A percentile compares a stretch with the other conserved stretches of the same genome.
Conservation (phyloP, 2,329 filamentous ascomycete species). For the Penicillium brasilianum region DNA sequence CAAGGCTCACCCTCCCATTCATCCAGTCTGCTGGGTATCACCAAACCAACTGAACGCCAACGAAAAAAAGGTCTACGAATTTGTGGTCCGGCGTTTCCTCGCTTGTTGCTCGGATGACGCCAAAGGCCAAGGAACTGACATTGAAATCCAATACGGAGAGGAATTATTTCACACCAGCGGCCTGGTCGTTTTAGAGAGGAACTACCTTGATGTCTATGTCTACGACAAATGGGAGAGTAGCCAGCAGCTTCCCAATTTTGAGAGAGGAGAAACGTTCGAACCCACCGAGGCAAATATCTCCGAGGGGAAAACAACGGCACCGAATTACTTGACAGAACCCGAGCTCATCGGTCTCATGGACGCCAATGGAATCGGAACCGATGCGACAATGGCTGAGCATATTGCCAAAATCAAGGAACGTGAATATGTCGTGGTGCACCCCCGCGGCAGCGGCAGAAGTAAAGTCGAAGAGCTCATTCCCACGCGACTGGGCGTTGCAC, state of each 20-base stretch:
- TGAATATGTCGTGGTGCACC: conserved; percentile 76
- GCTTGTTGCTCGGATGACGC: conserved; percentile 97
- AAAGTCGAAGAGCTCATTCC: conserved; percentile 85
- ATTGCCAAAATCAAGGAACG: conserved; percentile 94
- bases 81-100: conserved; percentile 87
- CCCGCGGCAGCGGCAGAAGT: conserved; percentile 55
- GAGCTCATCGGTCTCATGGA: conserved; percentile 98
- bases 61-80: conserved; percentile 85
- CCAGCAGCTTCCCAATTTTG: conserved; percentile 78
- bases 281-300: conserved; percentile 87
- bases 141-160: conserved; percentile 82
- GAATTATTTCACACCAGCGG: conserved; percentile 84
- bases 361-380: conserved; percentile 96
- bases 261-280: conserved; percentile 78
- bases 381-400: conserved; percentile 98
- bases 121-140: conserved; percentile 79
- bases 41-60: conserved; percentile 64
- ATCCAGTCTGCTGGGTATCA: conserved; percentile 85
- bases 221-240: conserved; percentile 97
- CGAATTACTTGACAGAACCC: conserved; percentile 88
- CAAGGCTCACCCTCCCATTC: conserved; percentile 95
- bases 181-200: conserved; percentile 81
- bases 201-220: conserved; percentile 93
- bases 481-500: conserved; percentile 84
- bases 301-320: conserved; percentile 86